These are phyloP conservation scores for Amylocystis lapponica DNA, from an alignment of 768 basidiomycete species.

Conservation along the genomic window DNA sequence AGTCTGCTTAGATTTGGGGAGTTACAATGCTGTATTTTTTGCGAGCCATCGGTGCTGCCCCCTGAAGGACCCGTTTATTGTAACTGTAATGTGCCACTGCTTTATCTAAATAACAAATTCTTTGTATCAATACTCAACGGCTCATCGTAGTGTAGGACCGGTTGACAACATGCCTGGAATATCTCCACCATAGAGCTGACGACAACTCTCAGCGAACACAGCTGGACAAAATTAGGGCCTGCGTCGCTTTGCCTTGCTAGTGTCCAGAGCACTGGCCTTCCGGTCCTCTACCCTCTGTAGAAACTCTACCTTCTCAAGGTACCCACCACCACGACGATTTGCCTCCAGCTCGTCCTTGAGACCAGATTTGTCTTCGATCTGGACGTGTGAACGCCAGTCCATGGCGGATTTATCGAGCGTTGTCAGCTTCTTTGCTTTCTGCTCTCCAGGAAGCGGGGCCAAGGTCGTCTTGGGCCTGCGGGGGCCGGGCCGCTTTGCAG, in stretches of 20 bases:
- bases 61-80: too few species aligned
- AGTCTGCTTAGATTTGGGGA: too few species aligned
- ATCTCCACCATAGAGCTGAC: too few species aligned
- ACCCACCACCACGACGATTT: conserved; percentile 70
- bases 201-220: too few species aligned
- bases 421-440: conserved; percentile 70
- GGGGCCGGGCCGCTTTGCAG: conserved; percentile 49
- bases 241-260: conserved; percentile 49
- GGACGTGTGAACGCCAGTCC: conserved; percentile 75
- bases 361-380: conserved; percentile 31
- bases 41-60: too few species aligned
- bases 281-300: conserved; percentile 69
- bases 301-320: conserved; percentile 83
- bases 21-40: too few species aligned
- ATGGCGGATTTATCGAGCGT: conserved; percentile 83
- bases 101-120: too few species aligned
- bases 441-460: conserved; percentile 43
- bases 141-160: too few species aligned
- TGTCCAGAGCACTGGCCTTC: conserved; percentile 59
- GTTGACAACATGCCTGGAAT: too few species aligned
- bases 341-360: conserved; percentile 69
- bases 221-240: conserved; percentile 1
- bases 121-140: too few species aligned
- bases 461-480: conserved; percentile 60
- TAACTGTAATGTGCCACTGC: too few species aligned